phyloP scores from a whole-genome alignment of 768 basidiomycete species.

The Kwoniella heveanensis region DNA sequence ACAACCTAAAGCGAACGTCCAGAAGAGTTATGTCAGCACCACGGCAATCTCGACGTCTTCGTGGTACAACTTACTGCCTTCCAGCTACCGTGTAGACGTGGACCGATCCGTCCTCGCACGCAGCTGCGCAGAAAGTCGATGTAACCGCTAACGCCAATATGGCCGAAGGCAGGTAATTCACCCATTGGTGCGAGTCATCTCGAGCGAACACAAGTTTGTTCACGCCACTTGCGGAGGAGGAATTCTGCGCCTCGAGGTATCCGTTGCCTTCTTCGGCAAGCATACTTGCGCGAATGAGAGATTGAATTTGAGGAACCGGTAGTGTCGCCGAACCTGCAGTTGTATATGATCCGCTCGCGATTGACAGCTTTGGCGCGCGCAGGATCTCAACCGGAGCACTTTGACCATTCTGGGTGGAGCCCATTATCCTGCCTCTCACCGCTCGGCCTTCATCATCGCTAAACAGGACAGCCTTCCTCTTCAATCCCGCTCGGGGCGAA shows the following conservation, averaged over 20 bases:
- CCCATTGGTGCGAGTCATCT: constrained; percentile 72
- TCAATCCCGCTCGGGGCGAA: constrained; percentile 24
- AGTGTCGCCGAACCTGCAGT: constrained; percentile 49
- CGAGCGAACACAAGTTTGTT: constrained; percentile 68
- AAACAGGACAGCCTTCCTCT: constrained; percentile 35
- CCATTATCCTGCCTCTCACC: constrained; percentile 34
- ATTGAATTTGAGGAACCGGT: constrained; percentile 66
- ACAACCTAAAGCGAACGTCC: constrained; percentile 63
- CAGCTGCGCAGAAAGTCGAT: constrained; percentile 70
- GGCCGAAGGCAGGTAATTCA: constrained; percentile 80
- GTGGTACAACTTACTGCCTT: constrained; percentile 64
- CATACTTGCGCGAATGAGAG: constrained; percentile 68
- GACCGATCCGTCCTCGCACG: constrained; percentile 76
- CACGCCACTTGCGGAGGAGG: constrained; percentile 64
- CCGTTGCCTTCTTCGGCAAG: constrained; percentile 59
- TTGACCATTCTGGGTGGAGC: not conserved
- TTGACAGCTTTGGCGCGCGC: constrained; percentile 41
- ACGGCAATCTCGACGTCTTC: not conserved
- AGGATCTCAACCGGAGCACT: constrained; percentile 9
- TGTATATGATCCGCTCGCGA: constrained; percentile 31
- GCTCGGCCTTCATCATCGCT: constrained; percentile 49
- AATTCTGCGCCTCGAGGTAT: constrained; percentile 75
- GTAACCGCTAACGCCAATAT: constrained; percentile 71
- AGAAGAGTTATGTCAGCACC: too few relatives aligned
- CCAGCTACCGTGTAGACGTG: constrained; percentile 82